Conservation (phyloP, 139 green algal genomes). For the Picochlorum sp. region DNA sequence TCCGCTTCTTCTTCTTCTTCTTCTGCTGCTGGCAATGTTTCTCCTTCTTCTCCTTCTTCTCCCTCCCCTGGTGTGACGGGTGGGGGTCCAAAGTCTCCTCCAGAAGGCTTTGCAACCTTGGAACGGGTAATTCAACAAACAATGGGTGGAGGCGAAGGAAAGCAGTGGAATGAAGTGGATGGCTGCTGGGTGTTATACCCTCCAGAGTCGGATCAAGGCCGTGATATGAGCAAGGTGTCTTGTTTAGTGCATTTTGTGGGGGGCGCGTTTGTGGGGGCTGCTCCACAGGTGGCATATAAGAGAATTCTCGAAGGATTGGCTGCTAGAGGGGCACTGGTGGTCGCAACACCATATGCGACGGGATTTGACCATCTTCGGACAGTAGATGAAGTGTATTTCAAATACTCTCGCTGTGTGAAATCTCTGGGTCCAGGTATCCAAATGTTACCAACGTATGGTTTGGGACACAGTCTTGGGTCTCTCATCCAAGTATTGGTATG, state of each 20-base stretch:
- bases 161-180: conserved; percentile 56
- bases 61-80: background rate
- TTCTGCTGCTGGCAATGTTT: background rate
- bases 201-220: background rate
- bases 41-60: background rate
- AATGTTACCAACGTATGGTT: conserved; percentile 64
- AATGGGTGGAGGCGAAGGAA: conserved; percentile 13
- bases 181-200: conserved; percentile 57
- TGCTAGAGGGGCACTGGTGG: conserved; percentile 57
- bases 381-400: conserved; percentile 79
- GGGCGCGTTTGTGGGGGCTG: conserved; percentile 84
- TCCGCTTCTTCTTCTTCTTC: background rate
- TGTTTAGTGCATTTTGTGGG: conserved; percentile 81
- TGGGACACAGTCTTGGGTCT: conserved; percentile 82
- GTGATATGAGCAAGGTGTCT: background rate
- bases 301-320: conserved; percentile 71
- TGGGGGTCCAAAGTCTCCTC: background rate
- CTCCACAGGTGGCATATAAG: conserved; percentile 72
- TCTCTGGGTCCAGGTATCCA: conserved; percentile 33
- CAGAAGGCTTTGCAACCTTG: conserved; percentile 10
- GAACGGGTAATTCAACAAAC: conserved; percentile 9
- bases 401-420: conserved; percentile 63
- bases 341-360: conserved; percentile 71
- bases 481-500: conserved; percentile 81
- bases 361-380: conserved; percentile 84